These are phyloP conservation scores for Diddensiella transvaalensis DNA, from an alignment of 805 yeast genomes.

Conservation along the genomic window DNA sequence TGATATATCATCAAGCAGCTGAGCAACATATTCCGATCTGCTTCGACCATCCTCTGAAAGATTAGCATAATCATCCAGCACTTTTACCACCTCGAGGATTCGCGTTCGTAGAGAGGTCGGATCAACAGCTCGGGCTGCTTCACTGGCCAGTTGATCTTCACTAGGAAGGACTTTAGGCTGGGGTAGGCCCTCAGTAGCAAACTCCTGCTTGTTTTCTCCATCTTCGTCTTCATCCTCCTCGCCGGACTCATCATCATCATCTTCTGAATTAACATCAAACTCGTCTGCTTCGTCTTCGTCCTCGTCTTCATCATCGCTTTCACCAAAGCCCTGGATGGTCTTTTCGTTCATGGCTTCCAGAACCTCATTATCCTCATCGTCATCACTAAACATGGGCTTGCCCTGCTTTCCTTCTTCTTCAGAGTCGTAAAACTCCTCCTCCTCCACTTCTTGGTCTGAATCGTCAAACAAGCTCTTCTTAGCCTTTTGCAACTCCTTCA, in stretches of 20 bases:
- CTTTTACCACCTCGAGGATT: slow-evolving; percentile 92
- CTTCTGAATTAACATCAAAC: slow-evolving; percentile 22
- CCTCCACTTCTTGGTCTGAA: slow-evolving; percentile 27
- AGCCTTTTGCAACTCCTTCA: slow-evolving; percentile 59
- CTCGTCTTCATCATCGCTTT: slow-evolving; percentile 22
- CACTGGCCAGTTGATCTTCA: slow-evolving; percentile 53
- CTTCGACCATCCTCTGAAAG: slow-evolving; percentile 82
- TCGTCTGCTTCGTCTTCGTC: slow-evolving; percentile 22
- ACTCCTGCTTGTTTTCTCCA: slow-evolving; percentile 19
- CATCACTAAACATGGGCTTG: slow-evolving; percentile 79
- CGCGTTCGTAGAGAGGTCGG: slow-evolving; percentile 82
- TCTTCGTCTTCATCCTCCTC: slow-evolving; percentile 21
- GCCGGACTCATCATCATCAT: slow-evolving; percentile 17
- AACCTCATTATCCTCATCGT: slow-evolving; percentile 60
- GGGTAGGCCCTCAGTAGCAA: slow-evolving; percentile 22
- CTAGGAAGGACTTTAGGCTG: slow-evolving; percentile 65
- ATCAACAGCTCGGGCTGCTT: slow-evolving; percentile 57
- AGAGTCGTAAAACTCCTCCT: slow-evolving; percentile 53
- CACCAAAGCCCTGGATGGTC: slow-evolving; percentile 21
- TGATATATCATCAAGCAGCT: slow-evolving; percentile 80
- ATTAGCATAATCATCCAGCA: slow-evolving; percentile 81
- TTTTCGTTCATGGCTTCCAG: slow-evolving; percentile 27
- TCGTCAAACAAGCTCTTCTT: slow-evolving; percentile 66
- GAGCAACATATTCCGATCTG: slow-evolving; percentile 75
- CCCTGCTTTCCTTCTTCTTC: slow-evolving; percentile 59